Evolutionary conservation across 805 yeast species (phyloP).

Genomic region (Diddensiella caesifluorescens): DNA sequence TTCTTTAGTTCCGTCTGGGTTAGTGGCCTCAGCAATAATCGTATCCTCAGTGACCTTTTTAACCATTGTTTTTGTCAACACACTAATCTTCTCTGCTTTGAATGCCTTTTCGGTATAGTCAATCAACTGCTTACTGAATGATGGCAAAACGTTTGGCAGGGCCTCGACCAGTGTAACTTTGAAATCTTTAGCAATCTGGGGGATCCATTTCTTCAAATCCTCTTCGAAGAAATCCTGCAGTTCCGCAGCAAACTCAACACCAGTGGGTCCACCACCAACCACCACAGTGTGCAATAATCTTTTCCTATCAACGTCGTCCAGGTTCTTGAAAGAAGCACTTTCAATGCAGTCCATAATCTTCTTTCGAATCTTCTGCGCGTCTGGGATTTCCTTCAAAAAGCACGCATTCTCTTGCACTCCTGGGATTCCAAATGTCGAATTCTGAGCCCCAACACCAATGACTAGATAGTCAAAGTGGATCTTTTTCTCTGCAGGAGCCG

Average conservation of each 20-base stretch:
- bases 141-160: slow-evolving; percentile 72
- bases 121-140: slow-evolving; percentile 39
- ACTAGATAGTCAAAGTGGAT: slow-evolving; percentile 77
- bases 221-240: slow-evolving; percentile 90
- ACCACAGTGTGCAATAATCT: slow-evolving; percentile 83
- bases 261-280: slow-evolving; percentile 99
- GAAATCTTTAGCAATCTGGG: slow-evolving; percentile 75
- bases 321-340: slow-evolving; percentile 71
- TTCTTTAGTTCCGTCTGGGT: slow-evolving; percentile 60
- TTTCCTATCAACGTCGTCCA: slow-evolving; percentile 68
- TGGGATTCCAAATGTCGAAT: slow-evolving; percentile 90
- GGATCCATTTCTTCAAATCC: slow-evolving; percentile 85
- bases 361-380: slow-evolving; percentile 77
- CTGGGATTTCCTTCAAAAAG: slow-evolving; percentile 84
- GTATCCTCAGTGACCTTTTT: slow-evolving; percentile 69
- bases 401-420: slow-evolving; percentile 85
- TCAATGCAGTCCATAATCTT: slow-evolving; percentile 83
- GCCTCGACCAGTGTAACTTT: slow-evolving; percentile 86
- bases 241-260: slow-evolving; percentile 97
- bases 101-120: slow-evolving; percentile 77
- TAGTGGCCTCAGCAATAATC: slow-evolving; percentile 65
- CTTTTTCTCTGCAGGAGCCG: slow-evolving; percentile 39
- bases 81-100: slow-evolving; percentile 59
- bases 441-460: slow-evolving; percentile 92
- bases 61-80: slow-evolving; percentile 82